Base-by-base conservation (phyloP, 805 yeast species). In the Metschnikowia koreensis region DNA sequence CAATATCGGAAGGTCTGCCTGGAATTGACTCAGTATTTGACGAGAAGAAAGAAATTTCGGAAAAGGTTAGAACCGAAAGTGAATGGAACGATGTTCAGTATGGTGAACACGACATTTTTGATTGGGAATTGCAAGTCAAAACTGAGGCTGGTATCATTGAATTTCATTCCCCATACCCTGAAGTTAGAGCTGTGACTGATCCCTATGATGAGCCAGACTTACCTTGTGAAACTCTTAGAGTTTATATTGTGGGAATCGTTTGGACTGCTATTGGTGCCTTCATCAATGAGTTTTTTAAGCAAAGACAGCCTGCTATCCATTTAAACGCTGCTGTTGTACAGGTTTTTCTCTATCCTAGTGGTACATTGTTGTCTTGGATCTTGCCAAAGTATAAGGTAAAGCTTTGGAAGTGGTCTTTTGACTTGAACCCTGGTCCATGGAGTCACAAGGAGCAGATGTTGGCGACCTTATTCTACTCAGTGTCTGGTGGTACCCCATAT, bases 181-280 rank as follows among this genome's bases (percentile, higher is more conserved):
- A 84, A 65, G 88, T 84, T 15, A 75, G 89, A 64, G 80, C 87
- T 28, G 79, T 84, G 26, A 81, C 82, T 28, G 78, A 82, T 9
- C 73, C 79, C 10, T 64, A 67, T 12, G 86, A 81, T 60, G 84
- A 81, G 61, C 74, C 78, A 1, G 57, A 72, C 3, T 60, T 79
- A 15, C 73, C 73, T 8, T 74, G 76, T 54, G 83, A 80, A 57
- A 81, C 82, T 46, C 67, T 81, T 64, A 73, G 85, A 67, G 77
- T 83, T 47, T 76, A 84, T 83, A 65, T 73, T 42, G 57, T 81
- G 50, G 81, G 80, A 33, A 64, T 81, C 17, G 57, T 79, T 7
- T 77, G 81, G 63, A 75, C 80, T 33, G 71, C 84, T 9, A 63
- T 83, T 38, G 86, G 87, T 45, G 75, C 83, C 41, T 84, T 78